Evolutionary conservation across 2,329 filamentous ascomycete genomes (phyloP).

Genomic region (Colletotrichum falcatum): DNA sequence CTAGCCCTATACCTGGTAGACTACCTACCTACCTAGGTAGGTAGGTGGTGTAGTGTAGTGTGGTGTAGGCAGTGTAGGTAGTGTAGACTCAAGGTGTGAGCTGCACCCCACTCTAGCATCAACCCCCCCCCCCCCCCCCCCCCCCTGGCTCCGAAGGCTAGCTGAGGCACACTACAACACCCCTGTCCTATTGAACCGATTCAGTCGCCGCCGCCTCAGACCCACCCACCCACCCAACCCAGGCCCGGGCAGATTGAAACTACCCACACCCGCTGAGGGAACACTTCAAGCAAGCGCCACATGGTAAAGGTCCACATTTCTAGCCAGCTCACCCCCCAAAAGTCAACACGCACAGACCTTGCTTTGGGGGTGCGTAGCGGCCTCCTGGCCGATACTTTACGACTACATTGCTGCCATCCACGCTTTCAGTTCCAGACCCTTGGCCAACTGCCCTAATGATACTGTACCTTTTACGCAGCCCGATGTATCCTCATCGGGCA

Average conservation of each 20-base stretch:
- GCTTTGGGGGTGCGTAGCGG: constrained; percentile 6
- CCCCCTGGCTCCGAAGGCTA: constrained; percentile 18
- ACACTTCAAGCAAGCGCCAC: constrained; percentile 34
- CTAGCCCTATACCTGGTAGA: background rate
- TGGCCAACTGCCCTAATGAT: background rate
- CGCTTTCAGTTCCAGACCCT: background rate
- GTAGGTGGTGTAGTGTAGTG: background rate
- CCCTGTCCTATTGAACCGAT: constrained; percentile 29
- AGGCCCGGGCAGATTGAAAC: constrained; percentile 31
- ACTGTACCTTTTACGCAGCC: constrained; percentile 6
- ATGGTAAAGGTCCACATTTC: constrained; percentile 26
- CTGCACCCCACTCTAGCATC: constrained; percentile 17
- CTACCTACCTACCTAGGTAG: too few relatives aligned
- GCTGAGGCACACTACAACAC: constrained; percentile 4
- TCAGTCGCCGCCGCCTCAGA: constrained; percentile 23
- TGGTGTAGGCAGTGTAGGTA: too few relatives aligned
- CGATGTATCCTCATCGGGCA: constrained; percentile 13
- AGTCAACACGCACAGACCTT: constrained; percentile 30
- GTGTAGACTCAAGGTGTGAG: constrained; percentile 6
- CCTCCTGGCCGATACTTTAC: constrained; percentile 14
- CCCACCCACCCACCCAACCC: constrained; percentile 22
- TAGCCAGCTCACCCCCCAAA: constrained; percentile 26
- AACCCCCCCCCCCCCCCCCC: constrained; percentile 18
- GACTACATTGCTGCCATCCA: constrained; percentile 12
- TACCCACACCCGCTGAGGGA: constrained; percentile 21